Evolutionary conservation across 305 asterid genomes (phyloP).

Genomic region (Solanum hybrid): DNA sequence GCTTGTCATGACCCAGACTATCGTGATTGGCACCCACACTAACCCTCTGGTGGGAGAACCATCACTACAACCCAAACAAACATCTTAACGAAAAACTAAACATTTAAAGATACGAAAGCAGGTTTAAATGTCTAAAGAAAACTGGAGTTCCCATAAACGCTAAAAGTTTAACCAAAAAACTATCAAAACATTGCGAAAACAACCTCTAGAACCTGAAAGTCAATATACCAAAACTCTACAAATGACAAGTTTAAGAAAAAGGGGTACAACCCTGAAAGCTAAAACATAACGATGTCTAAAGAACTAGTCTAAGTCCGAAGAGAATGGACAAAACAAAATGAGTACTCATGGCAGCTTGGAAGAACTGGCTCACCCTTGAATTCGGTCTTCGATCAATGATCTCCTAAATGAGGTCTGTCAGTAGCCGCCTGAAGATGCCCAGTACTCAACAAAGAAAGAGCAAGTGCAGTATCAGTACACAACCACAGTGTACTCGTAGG

Average conservation of each 20-base stretch:
- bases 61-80: not conserved
- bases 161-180: not conserved
- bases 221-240: not conserved
- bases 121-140: too few species aligned
- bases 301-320: not conserved
- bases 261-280: not conserved
- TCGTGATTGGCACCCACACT: not conserved
- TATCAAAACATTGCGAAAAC: not conserved
- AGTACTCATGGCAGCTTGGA: too few species aligned
- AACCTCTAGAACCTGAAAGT: not conserved
- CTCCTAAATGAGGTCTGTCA: too few species aligned
- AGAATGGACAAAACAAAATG: not conserved
- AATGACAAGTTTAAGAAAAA: not conserved
- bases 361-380: too few species aligned
- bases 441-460: too few species aligned
- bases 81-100: not conserved
- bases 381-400: too few species aligned
- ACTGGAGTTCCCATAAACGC: not conserved
- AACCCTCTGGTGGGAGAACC: not conserved
- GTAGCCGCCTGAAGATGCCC: too few species aligned
- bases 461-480: too few species aligned
- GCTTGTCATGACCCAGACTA: not conserved
- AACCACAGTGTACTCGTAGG: too few species aligned
- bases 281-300: not conserved
- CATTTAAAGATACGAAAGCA: too few species aligned